Conservation (phyloP, 164 flowering plant genomes). For the Cinnamomum micranthum region DNA sequence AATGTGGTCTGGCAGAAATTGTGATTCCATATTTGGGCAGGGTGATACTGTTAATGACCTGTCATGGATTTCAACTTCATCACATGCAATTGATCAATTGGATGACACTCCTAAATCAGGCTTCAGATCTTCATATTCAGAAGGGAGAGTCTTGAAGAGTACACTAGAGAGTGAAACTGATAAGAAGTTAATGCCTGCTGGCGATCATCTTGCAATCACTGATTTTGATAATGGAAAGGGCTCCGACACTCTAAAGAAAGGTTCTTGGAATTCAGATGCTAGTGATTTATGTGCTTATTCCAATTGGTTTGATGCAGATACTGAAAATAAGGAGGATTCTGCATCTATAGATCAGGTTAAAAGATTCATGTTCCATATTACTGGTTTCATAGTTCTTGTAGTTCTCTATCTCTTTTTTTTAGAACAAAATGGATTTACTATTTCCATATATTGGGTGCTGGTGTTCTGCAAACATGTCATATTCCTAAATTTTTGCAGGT, state of each 20-base stretch:
- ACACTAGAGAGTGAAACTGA: conserved; percentile 26
- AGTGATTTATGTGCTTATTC: conserved; percentile 21
- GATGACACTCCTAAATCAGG: conserved; percentile 39
- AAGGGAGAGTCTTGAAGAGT: conserved; percentile 24
- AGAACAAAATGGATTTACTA: neutral
- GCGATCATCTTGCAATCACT: conserved; percentile 11
- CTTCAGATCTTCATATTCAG: conserved; percentile 35
- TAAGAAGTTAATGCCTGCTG: conserved; percentile 12
- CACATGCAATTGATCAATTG: conserved; percentile 39
- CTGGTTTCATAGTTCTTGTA: neutral
- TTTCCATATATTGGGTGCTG: neutral
- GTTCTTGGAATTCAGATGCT: conserved; percentile 18
- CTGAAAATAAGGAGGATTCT: conserved; percentile 25
- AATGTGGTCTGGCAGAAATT: conserved; percentile 46
- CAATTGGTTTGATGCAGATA: conserved; percentile 21
- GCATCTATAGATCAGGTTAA: conserved; percentile 39
- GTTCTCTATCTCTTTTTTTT: neutral
- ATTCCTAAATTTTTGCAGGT: conserved; percentile 8
- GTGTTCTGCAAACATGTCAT: neutral
- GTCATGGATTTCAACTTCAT: conserved; percentile 57
- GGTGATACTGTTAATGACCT: conserved; percentile 51
- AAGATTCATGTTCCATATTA: neutral
- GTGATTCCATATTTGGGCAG: conserved; percentile 71
- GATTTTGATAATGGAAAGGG: conserved; percentile 19
- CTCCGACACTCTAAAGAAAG: conserved; percentile 12